phyloP scores from a whole-genome alignment of 2,329 filamentous ascomycete genomes.

The Tolypocladium inflatum region DNA sequence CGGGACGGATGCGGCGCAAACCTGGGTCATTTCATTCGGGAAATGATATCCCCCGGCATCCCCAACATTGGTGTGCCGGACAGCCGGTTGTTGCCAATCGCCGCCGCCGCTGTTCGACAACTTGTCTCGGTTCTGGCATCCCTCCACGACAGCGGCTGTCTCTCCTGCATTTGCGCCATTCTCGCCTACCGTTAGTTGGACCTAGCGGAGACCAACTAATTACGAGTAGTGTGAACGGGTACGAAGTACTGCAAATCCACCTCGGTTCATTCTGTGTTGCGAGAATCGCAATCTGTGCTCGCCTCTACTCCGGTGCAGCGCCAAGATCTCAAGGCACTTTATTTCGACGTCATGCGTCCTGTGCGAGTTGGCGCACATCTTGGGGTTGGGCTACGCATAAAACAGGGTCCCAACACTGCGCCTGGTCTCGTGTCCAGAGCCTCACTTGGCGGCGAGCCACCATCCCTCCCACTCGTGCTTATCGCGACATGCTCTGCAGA shows the following conservation, averaged over 20 bases:
- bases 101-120: background rate
- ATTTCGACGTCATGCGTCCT: background rate
- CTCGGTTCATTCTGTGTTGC: background rate
- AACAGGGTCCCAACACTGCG: background rate
- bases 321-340: background rate
- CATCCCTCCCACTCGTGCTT: background rate
- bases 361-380: background rate
- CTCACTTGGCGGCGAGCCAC: background rate
- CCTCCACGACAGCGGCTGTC: background rate
- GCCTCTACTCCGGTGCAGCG: background rate
- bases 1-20: background rate
- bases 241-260: background rate
- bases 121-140: constrained; percentile 2
- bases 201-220: no score
- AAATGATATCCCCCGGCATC: background rate
- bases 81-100: constrained; percentile 1
- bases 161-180: background rate
- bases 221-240: no score
- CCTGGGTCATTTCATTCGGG: background rate
- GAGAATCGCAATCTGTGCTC: background rate
- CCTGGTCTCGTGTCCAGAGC: background rate
- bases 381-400: background rate
- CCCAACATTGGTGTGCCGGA: background rate
- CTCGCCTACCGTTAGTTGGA: background rate
- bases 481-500: background rate